Percentiles rank a stretch among this genome's conserved stretches.
These are phyloP conservation scores for Macadamia integrifolia DNA, from an alignment of 164 flowering plant species.

Conservation along the genomic window DNA sequence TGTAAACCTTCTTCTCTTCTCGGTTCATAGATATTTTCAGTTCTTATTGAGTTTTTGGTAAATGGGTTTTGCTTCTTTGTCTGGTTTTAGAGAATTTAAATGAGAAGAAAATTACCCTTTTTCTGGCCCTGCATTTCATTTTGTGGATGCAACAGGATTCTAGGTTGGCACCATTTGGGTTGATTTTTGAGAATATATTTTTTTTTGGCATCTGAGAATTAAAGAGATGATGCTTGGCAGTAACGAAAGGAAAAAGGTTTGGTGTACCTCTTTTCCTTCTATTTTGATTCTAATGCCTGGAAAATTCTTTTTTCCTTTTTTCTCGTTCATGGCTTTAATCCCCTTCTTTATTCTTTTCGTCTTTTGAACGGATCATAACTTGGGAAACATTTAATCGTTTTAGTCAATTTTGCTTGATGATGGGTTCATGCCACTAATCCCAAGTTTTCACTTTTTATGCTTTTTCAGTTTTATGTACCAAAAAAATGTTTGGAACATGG, in stretches of 20 bases:
- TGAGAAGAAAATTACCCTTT: not conserved
- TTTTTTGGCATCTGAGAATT: slow-evolving; percentile 1
- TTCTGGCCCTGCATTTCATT: not conserved
- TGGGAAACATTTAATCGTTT: not conserved
- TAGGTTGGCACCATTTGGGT: not conserved
- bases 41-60: no score
- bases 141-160: slow-evolving; percentile 5
- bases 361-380: not conserved
- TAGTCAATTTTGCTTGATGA: no score
- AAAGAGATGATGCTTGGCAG: slow-evolving; percentile 15
- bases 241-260: slow-evolving; percentile 15
- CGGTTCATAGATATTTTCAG: not conserved
- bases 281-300: not conserved
- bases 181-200: not conserved
- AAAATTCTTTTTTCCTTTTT: not conserved
- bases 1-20: not conserved
- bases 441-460: not conserved
- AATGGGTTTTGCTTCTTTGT: no score
- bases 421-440: no score
- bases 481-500: slow-evolving; percentile 11
- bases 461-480: slow-evolving; percentile 19
- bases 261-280: not conserved
- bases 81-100: no score
- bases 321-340: not conserved
- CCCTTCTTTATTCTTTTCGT: not conserved